Percentiles rank a stretch among this genome's conserved stretches.
Conservation (phyloP, 2,329 filamentous ascomycete genomes). For the Colletotrichum cereale region DNA sequence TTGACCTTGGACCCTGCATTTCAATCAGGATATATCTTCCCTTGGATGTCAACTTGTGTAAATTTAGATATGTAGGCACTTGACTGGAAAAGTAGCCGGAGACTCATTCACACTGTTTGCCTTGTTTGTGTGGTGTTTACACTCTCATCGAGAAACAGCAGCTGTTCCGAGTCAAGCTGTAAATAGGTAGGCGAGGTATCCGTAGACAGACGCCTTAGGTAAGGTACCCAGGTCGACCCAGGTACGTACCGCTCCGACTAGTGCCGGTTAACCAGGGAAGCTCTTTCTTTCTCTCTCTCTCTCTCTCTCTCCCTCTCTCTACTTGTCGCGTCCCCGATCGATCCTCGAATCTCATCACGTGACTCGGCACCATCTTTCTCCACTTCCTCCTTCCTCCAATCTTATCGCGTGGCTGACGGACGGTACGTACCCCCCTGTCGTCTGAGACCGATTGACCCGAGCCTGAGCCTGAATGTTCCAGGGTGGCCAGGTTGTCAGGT, state of each 20-base stretch:
- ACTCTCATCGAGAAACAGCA: constrained; percentile 15
- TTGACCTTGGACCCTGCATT: not conserved
- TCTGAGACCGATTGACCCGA: constrained; percentile 33
- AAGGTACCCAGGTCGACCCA: not conserved
- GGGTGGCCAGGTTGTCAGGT: constrained; percentile 40
- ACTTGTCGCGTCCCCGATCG: no score
- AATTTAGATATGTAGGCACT: no score
- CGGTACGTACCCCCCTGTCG: constrained; percentile 36
- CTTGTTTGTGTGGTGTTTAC: not conserved
- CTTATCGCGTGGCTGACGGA: not conserved
- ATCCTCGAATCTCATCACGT: not conserved
- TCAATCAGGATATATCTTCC: not conserved
- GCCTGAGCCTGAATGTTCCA: constrained; percentile 40
- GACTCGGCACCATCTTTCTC: not conserved
- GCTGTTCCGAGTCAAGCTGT: constrained; percentile 19
- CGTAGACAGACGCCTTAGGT: not conserved
- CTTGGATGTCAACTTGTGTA: no score
- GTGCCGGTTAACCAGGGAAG: constrained; percentile 18
- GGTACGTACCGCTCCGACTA: not conserved
- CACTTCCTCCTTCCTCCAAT: constrained; percentile 6
- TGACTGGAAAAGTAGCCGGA: not conserved
- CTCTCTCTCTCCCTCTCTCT: not conserved
- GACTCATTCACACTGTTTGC: not conserved
- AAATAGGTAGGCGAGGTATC: no score
- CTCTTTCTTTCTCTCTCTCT: not conserved